Conservation (phyloP, 768 basidiomycete genomes). For the Lenzites betulinus region DNA sequence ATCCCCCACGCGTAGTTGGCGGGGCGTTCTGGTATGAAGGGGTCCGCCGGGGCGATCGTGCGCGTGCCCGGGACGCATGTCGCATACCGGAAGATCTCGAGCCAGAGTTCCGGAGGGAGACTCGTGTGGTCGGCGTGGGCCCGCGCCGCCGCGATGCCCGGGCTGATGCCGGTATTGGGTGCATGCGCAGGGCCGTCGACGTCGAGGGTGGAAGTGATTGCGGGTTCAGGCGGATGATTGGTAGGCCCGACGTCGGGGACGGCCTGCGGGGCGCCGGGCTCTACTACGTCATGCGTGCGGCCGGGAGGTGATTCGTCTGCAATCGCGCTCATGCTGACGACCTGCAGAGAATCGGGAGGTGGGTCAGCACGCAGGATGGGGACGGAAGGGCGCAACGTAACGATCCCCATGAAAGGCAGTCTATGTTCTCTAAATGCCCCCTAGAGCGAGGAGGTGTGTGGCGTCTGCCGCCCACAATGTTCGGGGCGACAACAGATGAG, state of each 20-base stretch:
- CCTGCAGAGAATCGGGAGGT: background rate
- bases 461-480: no score
- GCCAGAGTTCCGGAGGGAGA: constrained; percentile 48
- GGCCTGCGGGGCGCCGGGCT: background rate
- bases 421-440: background rate
- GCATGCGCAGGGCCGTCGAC: background rate
- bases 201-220: background rate
- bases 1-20: constrained; percentile 47
- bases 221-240: background rate
- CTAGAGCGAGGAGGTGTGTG: background rate
- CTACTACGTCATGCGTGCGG: background rate
- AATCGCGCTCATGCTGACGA: background rate
- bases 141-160: background rate
- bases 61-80: constrained; percentile 48
- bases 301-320: constrained; percentile 3
- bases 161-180: background rate
- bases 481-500: no score
- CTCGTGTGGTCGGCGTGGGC: constrained; percentile 14
- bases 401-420: background rate
- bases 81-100: constrained; percentile 59
- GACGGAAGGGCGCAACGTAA: background rate
- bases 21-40: constrained; percentile 43
- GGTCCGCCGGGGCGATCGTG: constrained; percentile 47
- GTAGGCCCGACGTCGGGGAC: background rate
- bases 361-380: constrained; percentile 2